These are phyloP conservation scores for Neotropicomus parvogracilis DNA, from an alignment of 1,284 basidiomycete species.

Conservation along the genomic window DNA sequence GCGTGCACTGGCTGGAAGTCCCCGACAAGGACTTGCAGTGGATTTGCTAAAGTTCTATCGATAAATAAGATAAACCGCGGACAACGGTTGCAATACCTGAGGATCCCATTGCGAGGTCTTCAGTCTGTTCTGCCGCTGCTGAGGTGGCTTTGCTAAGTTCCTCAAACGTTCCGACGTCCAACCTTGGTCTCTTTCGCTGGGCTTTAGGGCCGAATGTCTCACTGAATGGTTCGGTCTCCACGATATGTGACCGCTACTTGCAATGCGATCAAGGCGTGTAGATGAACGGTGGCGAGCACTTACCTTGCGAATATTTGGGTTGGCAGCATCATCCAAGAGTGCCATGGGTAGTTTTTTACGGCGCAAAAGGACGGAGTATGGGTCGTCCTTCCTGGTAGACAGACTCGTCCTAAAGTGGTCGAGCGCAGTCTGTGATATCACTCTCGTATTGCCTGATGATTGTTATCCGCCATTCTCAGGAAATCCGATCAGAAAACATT, in stretches of 20 bases:
- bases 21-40: slow-evolving; percentile 18
- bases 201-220: slow-evolving; percentile 94
- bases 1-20: slow-evolving; percentile 58
- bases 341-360: slow-evolving; percentile 96
- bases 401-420: slow-evolving; percentile 93
- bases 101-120: slow-evolving; percentile 9
- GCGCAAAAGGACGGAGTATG: slow-evolving; percentile 88
- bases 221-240: slow-evolving; percentile 88
- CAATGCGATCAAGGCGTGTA: slow-evolving; percentile 3
- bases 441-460: slow-evolving; percentile 85
- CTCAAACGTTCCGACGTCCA: slow-evolving; percentile 84
- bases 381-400: slow-evolving; percentile 80
- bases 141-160: slow-evolving; percentile 74
- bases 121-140: slow-evolving; percentile 33
- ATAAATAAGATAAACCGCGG: slow-evolving; percentile 21
- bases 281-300: slow-evolving; percentile 13
- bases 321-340: slow-evolving; percentile 81
- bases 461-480: slow-evolving; percentile 7
- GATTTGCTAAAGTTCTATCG: slow-evolving; percentile 12
- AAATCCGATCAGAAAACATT: slow-evolving; percentile 6
- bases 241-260: slow-evolving; percentile 78
- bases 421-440: slow-evolving; percentile 93
- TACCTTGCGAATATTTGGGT: slow-evolving; percentile 76
- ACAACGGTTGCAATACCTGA: slow-evolving; percentile 13
- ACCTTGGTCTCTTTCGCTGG: slow-evolving; percentile 82